Base-by-base conservation (phyloP, 495 filamentous ascomycete species). In the Tuber brumale region DNA sequence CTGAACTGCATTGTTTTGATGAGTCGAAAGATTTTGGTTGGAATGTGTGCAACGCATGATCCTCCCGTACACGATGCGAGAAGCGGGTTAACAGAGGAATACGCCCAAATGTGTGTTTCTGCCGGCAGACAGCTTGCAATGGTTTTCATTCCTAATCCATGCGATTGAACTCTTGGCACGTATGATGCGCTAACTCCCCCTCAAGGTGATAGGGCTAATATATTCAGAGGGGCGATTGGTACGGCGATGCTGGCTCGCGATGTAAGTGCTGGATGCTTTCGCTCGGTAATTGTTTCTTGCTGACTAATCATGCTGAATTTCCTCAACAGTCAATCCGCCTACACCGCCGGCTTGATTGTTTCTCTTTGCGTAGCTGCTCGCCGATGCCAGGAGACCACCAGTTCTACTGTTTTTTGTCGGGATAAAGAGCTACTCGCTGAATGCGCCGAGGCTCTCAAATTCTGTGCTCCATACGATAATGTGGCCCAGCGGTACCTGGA, bases 1-100 rank as follows among this genome's bases (percentile, higher is more conserved):
- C 76, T 83, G 16, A 69, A 69, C 84, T 92, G 91, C 2, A 89
- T 93, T 70, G 88, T 93, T 37, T 85, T 94, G 8, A 85, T 94
- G n/a, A 89, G 89, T 42, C 85, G 89, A 71, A 92, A 92, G 6
- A 91, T 94, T 78, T 91, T 93, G 72, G 84, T 93, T 18, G 81
- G 76, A 71, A n/a, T 69, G 6, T 45, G 37, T 69, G 42, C 23
- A 43, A 14, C 41, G 18, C 31, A 61, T 39, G 70, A 51, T 45
- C 21, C 51, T 61, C 39, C 27, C 41, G 21, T 37, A 7, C 39
- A 31, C 37, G 35, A 35, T 42, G 35, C 74, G 19, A 57, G 41
- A 61, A 70, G 72, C 72, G 71, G 71, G 7, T 51, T 74, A 45
- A 75, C 72, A 48, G 80, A 79, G 39, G 76, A 76, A 73, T 81